A percentile compares a stretch with the other conserved stretches of the same genome.
Conservation (phyloP, 768 basidiomycete genomes). For the Rhodotorula graminis region DNA sequence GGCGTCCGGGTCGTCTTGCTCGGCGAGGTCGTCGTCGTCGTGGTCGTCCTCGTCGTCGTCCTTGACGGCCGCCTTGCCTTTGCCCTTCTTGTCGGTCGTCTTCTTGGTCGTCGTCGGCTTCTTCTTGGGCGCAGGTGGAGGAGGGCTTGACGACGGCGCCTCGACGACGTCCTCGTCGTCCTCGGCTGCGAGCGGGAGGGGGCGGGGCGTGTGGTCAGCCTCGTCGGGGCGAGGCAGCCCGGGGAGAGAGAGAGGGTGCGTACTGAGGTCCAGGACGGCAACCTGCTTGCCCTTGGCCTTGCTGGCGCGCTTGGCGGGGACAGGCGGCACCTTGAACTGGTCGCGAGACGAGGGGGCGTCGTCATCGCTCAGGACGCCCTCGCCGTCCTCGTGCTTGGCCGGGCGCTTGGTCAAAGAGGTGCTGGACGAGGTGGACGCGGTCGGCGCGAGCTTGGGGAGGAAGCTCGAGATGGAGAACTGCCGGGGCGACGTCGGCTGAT, state of each 20-base stretch:
- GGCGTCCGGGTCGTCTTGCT: neutral
- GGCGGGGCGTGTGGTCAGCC: neutral
- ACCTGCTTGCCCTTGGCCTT: neutral
- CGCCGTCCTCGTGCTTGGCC: neutral
- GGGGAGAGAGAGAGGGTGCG: neutral
- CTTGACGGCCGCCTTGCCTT: neutral
- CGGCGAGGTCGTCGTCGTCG: neutral
- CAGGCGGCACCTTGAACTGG: neutral
- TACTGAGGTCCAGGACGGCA: slow-evolving; percentile 15
- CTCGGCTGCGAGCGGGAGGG: neutral
- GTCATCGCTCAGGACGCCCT: neutral
- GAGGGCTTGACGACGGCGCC: neutral
- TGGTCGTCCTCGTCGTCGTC: neutral
- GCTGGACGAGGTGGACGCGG: neutral
- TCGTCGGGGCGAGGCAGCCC: too few relatives aligned
- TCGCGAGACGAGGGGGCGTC: neutral
- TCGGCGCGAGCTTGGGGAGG: slow-evolving; percentile 3
- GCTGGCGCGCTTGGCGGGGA: neutral
- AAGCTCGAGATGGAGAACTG: slow-evolving; percentile 31
- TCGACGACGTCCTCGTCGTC: slow-evolving; percentile 11
- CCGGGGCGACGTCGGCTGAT: neutral
- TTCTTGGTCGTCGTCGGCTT: neutral
- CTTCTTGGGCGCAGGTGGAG: neutral
- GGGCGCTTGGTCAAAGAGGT: neutral
- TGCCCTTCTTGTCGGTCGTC: neutral